These are phyloP conservation scores for Babesia bovis DNA, from an alignment of 169 alveolate genomes.

Conservation along the genomic window DNA sequence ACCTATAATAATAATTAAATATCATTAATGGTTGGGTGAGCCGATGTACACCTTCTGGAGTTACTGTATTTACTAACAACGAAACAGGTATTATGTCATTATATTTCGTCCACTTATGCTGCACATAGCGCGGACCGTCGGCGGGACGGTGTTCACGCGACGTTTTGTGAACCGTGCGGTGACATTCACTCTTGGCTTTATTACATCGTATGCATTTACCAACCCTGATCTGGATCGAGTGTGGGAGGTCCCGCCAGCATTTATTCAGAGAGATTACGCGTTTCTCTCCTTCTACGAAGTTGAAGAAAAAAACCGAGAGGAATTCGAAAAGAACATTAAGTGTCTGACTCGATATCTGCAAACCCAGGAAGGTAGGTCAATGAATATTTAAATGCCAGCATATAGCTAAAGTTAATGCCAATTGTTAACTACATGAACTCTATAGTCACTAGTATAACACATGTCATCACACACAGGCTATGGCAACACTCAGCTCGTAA, in stretches of 20 bases:
- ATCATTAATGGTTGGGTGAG: no score
- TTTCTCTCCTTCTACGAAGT: constrained; percentile 72
- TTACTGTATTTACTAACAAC: no score
- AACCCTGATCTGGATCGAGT: constrained; percentile 77
- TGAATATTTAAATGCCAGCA: background rate
- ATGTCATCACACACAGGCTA: constrained; percentile 37
- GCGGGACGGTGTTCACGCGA: constrained; percentile 50
- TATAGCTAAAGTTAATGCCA: no score
- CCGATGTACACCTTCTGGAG: no score
- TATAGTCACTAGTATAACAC: background rate
- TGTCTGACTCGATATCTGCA: constrained; percentile 74
- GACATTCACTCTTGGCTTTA: constrained; percentile 63
- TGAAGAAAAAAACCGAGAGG: constrained; percentile 30
- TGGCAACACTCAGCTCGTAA: constrained; percentile 44
- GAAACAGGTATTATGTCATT: background rate
- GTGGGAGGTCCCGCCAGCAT: constrained; percentile 73
- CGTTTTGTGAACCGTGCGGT: constrained; percentile 49
- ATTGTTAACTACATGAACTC: no score
- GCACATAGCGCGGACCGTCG: constrained; percentile 25
- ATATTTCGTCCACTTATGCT: constrained; percentile 1
- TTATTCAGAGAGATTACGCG: constrained; percentile 74
- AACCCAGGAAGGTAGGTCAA: constrained; percentile 71
- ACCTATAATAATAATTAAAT: no score
- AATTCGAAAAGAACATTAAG: constrained; percentile 71
- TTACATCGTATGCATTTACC: constrained; percentile 65